These are phyloP conservation scores for Ophiostoma himal-ulmi DNA, from an alignment of 2,329 filamentous ascomycete species.

Conservation along the genomic window DNA sequence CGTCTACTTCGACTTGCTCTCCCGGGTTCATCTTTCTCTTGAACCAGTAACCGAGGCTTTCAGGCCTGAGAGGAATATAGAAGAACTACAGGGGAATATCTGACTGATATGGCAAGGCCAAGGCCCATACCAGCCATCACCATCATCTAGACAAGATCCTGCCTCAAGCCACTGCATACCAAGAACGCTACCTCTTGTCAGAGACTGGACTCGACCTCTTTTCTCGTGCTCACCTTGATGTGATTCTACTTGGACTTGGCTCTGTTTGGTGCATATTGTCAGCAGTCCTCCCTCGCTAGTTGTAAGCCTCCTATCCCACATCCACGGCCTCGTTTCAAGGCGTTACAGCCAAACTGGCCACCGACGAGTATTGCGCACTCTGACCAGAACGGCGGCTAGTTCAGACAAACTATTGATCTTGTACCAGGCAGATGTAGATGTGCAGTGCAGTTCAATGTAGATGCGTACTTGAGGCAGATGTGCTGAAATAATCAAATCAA, in stretches of 20 bases:
- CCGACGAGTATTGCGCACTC: not conserved
- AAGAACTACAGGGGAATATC: not conserved
- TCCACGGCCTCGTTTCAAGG: not conserved
- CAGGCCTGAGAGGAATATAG: not conserved
- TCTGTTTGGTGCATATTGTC: too few relatives aligned
- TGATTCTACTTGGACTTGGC: too few relatives aligned
- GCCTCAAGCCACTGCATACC: slow-evolving; percentile 1
- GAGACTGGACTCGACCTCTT: not conserved
- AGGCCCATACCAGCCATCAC: not conserved
- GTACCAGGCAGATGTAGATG: not conserved
- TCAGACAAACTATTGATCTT: not conserved
- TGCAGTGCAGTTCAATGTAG: not conserved
- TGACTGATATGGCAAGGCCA: not conserved
- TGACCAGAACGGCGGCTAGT: not conserved
- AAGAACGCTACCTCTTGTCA: slow-evolving; percentile 12
- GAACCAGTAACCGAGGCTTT: not conserved
- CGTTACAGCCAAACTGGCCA: not conserved
- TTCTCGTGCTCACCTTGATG: not conserved
- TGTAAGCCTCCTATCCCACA: not conserved
- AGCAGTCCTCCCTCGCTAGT: too few relatives aligned
- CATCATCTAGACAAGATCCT: not conserved
- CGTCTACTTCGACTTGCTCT: not conserved
- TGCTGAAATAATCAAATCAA: not conserved
- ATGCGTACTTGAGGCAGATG: not conserved
- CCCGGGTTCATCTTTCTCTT: not conserved